Base-by-base conservation (phyloP, 768 basidiomycete species). In the Russula sp. region DNA sequence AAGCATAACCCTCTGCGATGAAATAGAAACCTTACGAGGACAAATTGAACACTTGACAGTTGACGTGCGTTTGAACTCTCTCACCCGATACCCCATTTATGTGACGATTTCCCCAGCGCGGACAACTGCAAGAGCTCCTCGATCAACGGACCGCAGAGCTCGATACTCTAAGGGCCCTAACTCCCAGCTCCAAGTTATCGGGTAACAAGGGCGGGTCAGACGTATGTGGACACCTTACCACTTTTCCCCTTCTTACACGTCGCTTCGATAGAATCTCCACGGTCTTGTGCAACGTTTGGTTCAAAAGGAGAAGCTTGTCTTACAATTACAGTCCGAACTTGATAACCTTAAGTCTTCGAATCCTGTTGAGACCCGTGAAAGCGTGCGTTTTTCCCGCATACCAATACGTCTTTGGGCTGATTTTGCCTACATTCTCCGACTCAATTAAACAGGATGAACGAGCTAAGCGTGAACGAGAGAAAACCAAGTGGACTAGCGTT, bases 271-370 rank as follows among this genome's bases (percentile, higher is more conserved):
- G 82, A 86, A 82, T 66, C 80, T 88, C 62, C 82, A 85, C 66
- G 90, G 89, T 1, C 71, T 95, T 22, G 84, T 93, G 10, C 90
- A 92, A 70, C 84, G 90, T 11, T 79, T 95, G 18, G 83, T 89
- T 3, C 83, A 86, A 72, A 94, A 93, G 73, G 94, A 97, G 76
- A 92, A 89, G 70, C 85, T 94, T 73, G 89, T 92, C 1, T 72
- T 84, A 2, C 84, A 87, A 61, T 79, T 95, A 1, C 86, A 87
- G 71, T 80, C 80, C 4, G 89, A 94, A 70, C 75, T 94, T 22
- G 88, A 87, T 61, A 79, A 80, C 20, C 75, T 86, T 67, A 85
- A 82, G 68, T 76, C 78, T 5, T 81, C 84, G 72, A 83, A 82
- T 72, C 84, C 84, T 5, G 73, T 69, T 28, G 87, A 88, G 54